phyloP scores from a whole-genome alignment of 2,329 filamentous ascomycete species.

The Colletotrichum simmondsii region DNA sequence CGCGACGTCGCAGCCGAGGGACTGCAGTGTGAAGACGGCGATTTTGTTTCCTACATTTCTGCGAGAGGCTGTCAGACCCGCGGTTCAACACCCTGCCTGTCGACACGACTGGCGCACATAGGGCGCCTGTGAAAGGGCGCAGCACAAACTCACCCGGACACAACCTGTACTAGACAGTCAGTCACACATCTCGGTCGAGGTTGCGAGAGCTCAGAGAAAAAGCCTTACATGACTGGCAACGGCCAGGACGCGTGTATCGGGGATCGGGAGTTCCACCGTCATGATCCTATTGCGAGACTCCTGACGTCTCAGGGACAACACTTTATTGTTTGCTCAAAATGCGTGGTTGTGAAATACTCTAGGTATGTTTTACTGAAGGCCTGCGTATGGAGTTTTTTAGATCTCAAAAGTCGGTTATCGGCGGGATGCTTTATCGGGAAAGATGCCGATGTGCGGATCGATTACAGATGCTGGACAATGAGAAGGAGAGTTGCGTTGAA shows the following conservation, averaged over 20 bases:
- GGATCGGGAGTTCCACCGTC: constrained; percentile 56
- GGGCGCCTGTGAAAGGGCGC: neutral
- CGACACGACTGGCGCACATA: neutral
- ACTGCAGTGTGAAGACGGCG: constrained; percentile 93
- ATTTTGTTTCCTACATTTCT: constrained; percentile 99
- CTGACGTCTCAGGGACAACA: neutral
- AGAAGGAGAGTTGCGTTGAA: neutral
- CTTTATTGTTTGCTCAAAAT: neutral
- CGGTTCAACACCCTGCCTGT: neutral
- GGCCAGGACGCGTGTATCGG: constrained; percentile 79
- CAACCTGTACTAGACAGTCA: constrained; percentile 48
- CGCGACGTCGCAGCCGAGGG: constrained; percentile 91
- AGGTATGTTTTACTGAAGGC: neutral
- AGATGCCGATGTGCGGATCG: constrained; percentile 13
- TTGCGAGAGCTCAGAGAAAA: neutral
- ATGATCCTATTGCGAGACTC: constrained; percentile 39
- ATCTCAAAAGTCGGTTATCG: constrained; percentile 16
- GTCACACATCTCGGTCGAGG: neutral
- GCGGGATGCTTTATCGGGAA: constrained; percentile 6
- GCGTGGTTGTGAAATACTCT: neutral
- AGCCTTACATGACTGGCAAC: constrained; percentile 93
- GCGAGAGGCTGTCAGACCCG: constrained; percentile 25
- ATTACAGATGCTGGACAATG: neutral
- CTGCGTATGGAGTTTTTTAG: neutral
- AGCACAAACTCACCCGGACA: constrained; percentile 51